Percentiles rank a stretch among this genome's conserved stretches.
Conservation (phyloP, 495 filamentous ascomycete genomes). For the Penicillium arizonense region DNA sequence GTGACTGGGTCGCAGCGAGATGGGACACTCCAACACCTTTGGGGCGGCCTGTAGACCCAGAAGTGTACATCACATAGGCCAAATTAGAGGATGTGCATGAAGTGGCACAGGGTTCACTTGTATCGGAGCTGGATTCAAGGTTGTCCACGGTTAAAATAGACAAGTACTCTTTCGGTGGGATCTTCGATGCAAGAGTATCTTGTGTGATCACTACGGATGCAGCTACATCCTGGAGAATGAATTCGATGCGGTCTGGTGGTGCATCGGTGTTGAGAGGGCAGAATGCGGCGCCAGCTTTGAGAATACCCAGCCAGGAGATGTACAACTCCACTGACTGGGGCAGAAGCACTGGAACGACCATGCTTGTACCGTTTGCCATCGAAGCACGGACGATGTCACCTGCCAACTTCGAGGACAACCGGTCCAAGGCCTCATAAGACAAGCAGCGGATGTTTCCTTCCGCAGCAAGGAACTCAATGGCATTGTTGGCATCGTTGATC, state of each 20-base stretch:
- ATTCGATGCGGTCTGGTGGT: slow-evolving; percentile 67
- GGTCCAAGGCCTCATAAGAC: slow-evolving; percentile 61
- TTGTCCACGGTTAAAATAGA: slow-evolving; percentile 32
- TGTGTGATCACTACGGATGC: slow-evolving; percentile 55
- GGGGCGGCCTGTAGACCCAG: slow-evolving; percentile 82
- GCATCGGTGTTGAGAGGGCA: slow-evolving; percentile 74
- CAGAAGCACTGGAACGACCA: slow-evolving; percentile 68
- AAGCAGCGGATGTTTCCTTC: slow-evolving; percentile 43
- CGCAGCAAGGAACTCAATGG: slow-evolving; percentile 59
- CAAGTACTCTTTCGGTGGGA: slow-evolving; percentile 15
- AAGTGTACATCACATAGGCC: slow-evolving; percentile 91
- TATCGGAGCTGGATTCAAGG: slow-evolving; percentile 3
- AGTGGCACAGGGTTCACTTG: slow-evolving; percentile 8
- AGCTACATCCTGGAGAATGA: slow-evolving; percentile 67
- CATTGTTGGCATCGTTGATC: slow-evolving; percentile 22
- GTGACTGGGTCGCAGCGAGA: slow-evolving; percentile 67
- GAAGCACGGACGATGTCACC: slow-evolving; percentile 37
- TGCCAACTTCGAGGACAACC: slow-evolving; percentile 52
- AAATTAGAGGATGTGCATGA: slow-evolving; percentile 38
- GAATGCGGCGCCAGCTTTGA: slow-evolving; percentile 77
- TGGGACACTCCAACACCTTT: slow-evolving; percentile 84
- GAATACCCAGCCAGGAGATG: slow-evolving; percentile 64
- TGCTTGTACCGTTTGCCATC: background rate
- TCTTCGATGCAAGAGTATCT: slow-evolving; percentile 20
- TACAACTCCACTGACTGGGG: slow-evolving; percentile 72